Conservation (phyloP, 257 asterid species). For the Salvia hispanica region DNA sequence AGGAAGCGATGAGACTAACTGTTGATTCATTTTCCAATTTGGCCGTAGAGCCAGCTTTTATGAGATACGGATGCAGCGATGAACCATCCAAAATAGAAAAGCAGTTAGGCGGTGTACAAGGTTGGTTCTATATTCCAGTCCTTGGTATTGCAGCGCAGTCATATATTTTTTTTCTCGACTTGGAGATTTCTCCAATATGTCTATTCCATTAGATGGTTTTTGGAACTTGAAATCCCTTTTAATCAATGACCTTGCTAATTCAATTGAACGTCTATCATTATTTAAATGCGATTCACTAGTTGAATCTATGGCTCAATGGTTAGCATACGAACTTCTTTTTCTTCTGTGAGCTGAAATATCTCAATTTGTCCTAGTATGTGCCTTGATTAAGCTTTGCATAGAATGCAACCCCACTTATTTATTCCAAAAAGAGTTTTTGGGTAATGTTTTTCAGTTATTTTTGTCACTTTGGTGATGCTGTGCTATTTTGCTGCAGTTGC, state of each 20-base stretch:
- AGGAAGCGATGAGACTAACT: conserved; percentile 71
- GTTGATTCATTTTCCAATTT: conserved; percentile 60
- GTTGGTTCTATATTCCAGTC: conserved; percentile 41
- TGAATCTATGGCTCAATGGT: conserved; percentile 23
- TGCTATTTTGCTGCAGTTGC: conserved; percentile 66
- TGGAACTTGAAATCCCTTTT: conserved; percentile 21
- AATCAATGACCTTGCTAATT: conserved; percentile 15
- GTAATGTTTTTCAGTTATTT: neutral
- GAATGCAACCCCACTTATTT: conserved; percentile 9
- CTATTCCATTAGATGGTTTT: conserved; percentile 18
- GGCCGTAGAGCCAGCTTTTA: conserved; percentile 48
- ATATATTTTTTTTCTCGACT: neutral
- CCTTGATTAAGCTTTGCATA: conserved; percentile 23
- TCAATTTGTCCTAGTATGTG: neutral
- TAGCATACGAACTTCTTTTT: conserved; percentile 6
- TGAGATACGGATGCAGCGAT: conserved; percentile 40
- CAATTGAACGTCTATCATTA: conserved; percentile 15
- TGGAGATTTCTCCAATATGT: conserved; percentile 17
- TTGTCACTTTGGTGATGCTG: conserved; percentile 34
- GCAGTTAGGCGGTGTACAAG: conserved; percentile 77
- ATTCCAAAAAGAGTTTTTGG: neutral
- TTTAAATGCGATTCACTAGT: conserved; percentile 19
- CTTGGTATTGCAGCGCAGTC: neutral
- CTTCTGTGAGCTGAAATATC: conserved; percentile 24
- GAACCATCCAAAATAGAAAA: conserved; percentile 70